A percentile compares a stretch with the other conserved stretches of the same genome.
These are phyloP conservation scores for Turritis glabra DNA, from an alignment of 345 rosid species.

Conservation along the genomic window DNA sequence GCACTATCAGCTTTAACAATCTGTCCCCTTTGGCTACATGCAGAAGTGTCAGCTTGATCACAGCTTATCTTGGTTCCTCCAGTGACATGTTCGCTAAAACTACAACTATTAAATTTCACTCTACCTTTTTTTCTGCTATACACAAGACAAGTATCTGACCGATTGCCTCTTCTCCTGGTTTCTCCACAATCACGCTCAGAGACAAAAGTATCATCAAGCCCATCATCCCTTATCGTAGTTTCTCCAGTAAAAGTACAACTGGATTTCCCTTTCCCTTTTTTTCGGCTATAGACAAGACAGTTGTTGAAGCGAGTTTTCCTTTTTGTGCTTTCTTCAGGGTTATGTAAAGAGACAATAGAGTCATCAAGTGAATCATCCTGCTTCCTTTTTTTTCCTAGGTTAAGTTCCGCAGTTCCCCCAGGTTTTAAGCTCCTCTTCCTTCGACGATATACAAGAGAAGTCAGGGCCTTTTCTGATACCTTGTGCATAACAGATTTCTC, in stretches of 20 bases:
- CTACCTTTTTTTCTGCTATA: slow-evolving; percentile 31
- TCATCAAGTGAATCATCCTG: slow-evolving; percentile 26
- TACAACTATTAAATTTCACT: slow-evolving; percentile 10
- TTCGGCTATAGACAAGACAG: slow-evolving; percentile 38
- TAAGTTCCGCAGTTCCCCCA: slow-evolving; percentile 12
- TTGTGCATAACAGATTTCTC: slow-evolving; percentile 43
- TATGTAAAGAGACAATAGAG: slow-evolving; percentile 23
- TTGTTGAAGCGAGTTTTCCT: slow-evolving; percentile 27
- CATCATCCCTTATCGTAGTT: slow-evolving; percentile 12
- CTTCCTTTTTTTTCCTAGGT: neutral
- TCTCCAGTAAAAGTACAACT: slow-evolving; percentile 7
- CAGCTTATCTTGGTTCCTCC: slow-evolving; percentile 26
- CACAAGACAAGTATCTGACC: slow-evolving; percentile 24
- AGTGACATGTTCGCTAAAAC: slow-evolving; percentile 6
- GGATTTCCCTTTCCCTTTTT: slow-evolving; percentile 22
- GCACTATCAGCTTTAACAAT: slow-evolving; percentile 17
- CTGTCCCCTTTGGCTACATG: slow-evolving; percentile 17
- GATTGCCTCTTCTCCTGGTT: slow-evolving; percentile 27
- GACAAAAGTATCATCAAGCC: slow-evolving; percentile 22
- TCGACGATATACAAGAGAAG: slow-evolving; percentile 60
- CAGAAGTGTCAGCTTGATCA: slow-evolving; percentile 20
- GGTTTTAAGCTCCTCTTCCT: slow-evolving; percentile 47
- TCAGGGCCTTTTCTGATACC: slow-evolving; percentile 44
- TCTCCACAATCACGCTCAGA: slow-evolving; percentile 23
- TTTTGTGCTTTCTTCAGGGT: slow-evolving; percentile 21